These are phyloP conservation scores for Aspergillus campestris DNA, from an alignment of 495 filamentous ascomycete species.

Conservation along the genomic window DNA sequence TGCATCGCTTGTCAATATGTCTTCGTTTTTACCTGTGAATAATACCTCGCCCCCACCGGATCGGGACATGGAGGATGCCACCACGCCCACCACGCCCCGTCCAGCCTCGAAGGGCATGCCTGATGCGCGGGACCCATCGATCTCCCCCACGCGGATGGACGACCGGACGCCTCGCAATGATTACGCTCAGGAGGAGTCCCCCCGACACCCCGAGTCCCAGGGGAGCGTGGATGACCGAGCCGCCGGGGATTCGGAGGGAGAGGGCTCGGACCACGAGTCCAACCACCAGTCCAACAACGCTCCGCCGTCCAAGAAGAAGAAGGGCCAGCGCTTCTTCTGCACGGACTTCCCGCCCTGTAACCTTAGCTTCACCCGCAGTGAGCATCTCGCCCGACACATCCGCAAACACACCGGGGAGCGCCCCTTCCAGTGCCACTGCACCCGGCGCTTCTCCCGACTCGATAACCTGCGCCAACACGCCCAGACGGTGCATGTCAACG, in stretches of 20 bases:
- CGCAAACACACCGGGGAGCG: conserved; percentile 97
- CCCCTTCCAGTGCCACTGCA: conserved; percentile 95
- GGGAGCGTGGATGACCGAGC: conserved; percentile 57
- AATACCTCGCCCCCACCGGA: conserved; percentile 52
- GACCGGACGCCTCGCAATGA: conserved; percentile 25
- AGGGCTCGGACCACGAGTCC: conserved; percentile 65
- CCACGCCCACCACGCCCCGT: conserved; percentile 56
- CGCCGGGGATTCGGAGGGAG: conserved; percentile 63
- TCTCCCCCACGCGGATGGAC: conserved; percentile 12
- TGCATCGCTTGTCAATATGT: conserved; percentile 34
- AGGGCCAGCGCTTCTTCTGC: conserved; percentile 93
- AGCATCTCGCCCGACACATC: conserved; percentile 92
- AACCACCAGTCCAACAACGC: conserved; percentile 45
- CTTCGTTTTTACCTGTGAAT: conserved; percentile 71
- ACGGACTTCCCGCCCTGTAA: conserved; percentile 95
- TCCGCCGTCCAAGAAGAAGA: conserved; percentile 79
- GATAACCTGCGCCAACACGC: conserved; percentile 96
- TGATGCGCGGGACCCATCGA: conserved; percentile 21
- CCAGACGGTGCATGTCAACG: conserved; percentile 95
- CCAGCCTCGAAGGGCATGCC: conserved; percentile 38
- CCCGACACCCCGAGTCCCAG: conserved; percentile 24
- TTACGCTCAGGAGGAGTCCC: conserved; percentile 3
- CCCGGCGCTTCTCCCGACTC: conserved; percentile 87
- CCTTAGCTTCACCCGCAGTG: conserved; percentile 91
- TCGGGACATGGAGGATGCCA: conserved; percentile 45